These are phyloP conservation scores for Beauveria rudraprayagi DNA, from an alignment of 2,329 filamentous ascomycete species.

Conservation along the genomic window DNA sequence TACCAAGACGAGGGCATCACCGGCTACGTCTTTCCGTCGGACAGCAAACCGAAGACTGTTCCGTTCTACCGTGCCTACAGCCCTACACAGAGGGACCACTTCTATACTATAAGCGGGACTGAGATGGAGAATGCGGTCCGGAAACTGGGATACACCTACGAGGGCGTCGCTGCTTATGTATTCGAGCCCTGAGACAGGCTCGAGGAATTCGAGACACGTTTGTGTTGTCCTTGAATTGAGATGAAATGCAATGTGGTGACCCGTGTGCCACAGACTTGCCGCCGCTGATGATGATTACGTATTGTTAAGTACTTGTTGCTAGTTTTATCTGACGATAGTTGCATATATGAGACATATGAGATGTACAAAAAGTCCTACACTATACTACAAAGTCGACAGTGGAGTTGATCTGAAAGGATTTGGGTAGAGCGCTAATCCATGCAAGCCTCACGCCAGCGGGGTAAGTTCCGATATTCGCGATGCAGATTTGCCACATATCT, in stretches of 20 bases:
- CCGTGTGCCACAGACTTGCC: neutral
- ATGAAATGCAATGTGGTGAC: neutral
- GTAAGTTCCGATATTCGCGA: neutral
- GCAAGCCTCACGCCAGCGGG: neutral
- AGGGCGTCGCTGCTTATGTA: constrained; percentile 4
- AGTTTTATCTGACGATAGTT: neutral
- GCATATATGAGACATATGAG: neutral
- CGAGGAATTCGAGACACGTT: neutral
- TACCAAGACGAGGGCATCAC: constrained; percentile 10
- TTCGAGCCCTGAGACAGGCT: neutral
- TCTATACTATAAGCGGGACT: neutral
- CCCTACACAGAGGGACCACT: neutral
- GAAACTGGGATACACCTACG: neutral
- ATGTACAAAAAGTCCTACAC: neutral
- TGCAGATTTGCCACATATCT: neutral
- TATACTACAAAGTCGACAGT: neutral
- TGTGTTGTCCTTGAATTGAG: neutral
- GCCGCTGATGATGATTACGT: neutral
- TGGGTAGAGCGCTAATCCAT: neutral
- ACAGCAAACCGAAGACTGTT: neutral
- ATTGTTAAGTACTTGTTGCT: neutral
- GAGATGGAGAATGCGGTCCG: constrained; percentile 9
- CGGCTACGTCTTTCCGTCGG: neutral
- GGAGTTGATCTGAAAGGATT: neutral
- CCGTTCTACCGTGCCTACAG: constrained; percentile 7